Conservation (phyloP, 768 basidiomycete species). For the Suillus occidentalis region DNA sequence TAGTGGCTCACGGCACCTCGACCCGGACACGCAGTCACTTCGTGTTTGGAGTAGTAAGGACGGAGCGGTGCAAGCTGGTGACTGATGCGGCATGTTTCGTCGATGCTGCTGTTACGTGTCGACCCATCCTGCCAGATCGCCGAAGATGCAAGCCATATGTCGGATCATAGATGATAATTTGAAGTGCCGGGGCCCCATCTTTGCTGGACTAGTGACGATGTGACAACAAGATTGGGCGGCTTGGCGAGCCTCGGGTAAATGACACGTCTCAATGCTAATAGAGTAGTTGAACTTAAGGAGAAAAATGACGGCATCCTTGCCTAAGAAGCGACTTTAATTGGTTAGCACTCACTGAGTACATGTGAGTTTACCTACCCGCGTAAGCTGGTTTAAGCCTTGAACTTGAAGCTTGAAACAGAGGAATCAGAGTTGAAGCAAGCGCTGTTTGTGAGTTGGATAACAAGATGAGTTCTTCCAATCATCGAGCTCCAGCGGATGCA, state of each 20-base stretch:
- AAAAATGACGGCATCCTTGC: not conserved
- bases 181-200: not conserved
- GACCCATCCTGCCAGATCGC: not conserved
- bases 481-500: not conserved
- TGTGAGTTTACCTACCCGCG: not conserved
- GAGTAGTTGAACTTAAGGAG: not conserved
- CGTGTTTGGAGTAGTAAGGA: slow-evolving; percentile 22
- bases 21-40: slow-evolving; percentile 31
- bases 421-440: not conserved
- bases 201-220: not conserved
- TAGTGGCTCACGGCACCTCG: slow-evolving; percentile 17
- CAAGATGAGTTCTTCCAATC: not conserved
- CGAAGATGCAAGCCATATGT: not conserved
- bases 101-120: not conserved
- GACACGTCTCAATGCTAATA: not conserved
- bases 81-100: slow-evolving; percentile 1
- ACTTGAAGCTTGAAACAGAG: not conserved
- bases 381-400: not conserved
- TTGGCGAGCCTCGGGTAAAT: slow-evolving; percentile 1
- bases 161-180: not conserved
- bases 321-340: not conserved
- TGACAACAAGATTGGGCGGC: not conserved
- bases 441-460: not conserved
- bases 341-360: not conserved
- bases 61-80: slow-evolving; percentile 1